A percentile compares a stretch with the other conserved stretches of the same genome.
Evolutionary conservation across 169 alveolate genomes (phyloP).

Genomic region (Plasmodium ovale): DNA sequence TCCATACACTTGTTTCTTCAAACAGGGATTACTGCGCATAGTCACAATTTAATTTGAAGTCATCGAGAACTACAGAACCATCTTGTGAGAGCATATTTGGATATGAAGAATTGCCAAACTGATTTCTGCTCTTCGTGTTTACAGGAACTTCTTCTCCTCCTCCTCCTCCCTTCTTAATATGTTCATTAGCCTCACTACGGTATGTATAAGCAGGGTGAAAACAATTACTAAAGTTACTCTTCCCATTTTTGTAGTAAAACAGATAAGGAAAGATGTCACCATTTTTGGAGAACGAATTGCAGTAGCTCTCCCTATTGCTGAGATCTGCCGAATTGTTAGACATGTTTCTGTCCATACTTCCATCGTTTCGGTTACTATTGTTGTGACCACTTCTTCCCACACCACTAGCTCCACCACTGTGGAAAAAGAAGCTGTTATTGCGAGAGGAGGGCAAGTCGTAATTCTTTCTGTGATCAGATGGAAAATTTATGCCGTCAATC

Average conservation of each 20-base stretch:
- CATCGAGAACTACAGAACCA: not conserved
- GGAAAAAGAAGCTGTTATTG: not conserved
- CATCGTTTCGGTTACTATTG: not conserved
- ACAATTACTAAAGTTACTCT: not conserved
- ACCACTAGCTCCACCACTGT: not conserved
- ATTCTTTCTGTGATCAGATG: not conserved
- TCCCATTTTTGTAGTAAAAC: not conserved
- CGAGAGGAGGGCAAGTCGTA: not conserved
- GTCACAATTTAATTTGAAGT: conserved; percentile 1
- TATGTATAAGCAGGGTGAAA: not conserved
- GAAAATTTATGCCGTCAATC: not conserved
- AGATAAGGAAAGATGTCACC: conserved; percentile 5
- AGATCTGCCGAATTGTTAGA: not conserved
- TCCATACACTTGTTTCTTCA: no score
- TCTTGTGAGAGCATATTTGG: not conserved
- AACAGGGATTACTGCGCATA: not conserved
- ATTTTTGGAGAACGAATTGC: not conserved
- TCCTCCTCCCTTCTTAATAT: not conserved
- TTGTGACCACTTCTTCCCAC: not conserved
- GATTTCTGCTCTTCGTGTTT: not conserved
- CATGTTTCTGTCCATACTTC: not conserved
- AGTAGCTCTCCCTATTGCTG: not conserved
- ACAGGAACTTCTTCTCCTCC: not conserved
- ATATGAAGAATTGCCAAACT: not conserved
- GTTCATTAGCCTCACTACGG: not conserved